Conservation (phyloP, 2,329 filamentous ascomycete genomes). For the Mycogone perniciosa region DNA sequence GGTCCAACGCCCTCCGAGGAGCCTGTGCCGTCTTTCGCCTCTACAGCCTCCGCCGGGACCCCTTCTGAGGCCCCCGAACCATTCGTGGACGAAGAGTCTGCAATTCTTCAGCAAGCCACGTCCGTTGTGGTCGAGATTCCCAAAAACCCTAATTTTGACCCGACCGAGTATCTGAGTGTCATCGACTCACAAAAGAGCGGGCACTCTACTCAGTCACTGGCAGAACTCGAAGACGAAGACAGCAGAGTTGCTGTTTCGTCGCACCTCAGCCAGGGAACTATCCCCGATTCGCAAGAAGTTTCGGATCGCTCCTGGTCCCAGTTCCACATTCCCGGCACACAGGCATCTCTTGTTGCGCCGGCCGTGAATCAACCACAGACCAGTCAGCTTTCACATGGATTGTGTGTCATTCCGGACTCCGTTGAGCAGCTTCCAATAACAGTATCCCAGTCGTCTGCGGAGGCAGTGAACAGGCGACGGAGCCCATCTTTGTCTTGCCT, state of each 20-base stretch:
- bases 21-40: conserved; percentile 24
- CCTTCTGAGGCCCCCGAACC: conserved; percentile 15
- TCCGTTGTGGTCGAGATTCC: conserved; percentile 25
- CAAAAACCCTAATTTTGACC: conserved; percentile 27
- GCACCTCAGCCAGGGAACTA: conserved; percentile 29
- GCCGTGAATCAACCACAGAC: background rate
- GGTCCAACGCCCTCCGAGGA: conserved; percentile 24
- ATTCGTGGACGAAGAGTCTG: conserved; percentile 11
- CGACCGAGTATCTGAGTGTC: conserved; percentile 30
- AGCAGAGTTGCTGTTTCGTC: conserved; percentile 25
- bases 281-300: conserved; percentile 39
- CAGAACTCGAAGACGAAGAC: conserved; percentile 31
- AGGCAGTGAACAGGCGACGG: background rate
- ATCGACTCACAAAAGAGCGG: conserved; percentile 24
- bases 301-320: conserved; percentile 21
- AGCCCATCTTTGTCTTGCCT: conserved; percentile 1
- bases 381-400: background rate
- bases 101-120: conserved; percentile 8
- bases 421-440: conserved; percentile 5
- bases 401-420: conserved; percentile 15
- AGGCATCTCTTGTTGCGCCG: background rate
- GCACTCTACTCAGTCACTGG: conserved; percentile 26
- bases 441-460: conserved; percentile 6
- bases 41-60: conserved; percentile 20
- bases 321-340: conserved; percentile 1